These are phyloP conservation scores for Exserohilum rostratum DNA, from an alignment of 2,329 filamentous ascomycete species.

Conservation along the genomic window DNA sequence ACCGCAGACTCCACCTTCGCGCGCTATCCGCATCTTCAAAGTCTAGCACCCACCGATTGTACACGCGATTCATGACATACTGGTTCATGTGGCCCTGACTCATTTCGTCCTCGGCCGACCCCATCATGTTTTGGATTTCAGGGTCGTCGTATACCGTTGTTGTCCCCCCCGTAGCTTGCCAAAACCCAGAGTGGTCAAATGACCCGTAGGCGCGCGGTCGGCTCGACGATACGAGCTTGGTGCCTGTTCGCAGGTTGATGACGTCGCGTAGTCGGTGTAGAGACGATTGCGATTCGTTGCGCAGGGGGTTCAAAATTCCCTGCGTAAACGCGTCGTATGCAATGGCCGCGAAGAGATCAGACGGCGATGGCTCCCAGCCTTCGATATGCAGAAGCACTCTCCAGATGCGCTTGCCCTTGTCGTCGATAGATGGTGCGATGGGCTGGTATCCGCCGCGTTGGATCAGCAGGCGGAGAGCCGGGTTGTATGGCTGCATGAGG, in stretches of 20 bases:
- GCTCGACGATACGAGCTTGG: slow-evolving; percentile 22
- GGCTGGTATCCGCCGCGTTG: slow-evolving; percentile 42
- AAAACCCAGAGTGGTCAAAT: slow-evolving; percentile 1
- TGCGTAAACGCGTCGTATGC: slow-evolving; percentile 37
- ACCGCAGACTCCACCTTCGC: slow-evolving; percentile 57
- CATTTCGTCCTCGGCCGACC: slow-evolving; percentile 9
- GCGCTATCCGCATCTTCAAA: slow-evolving; percentile 63
- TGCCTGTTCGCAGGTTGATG: slow-evolving; percentile 30
- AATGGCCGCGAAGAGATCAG: slow-evolving; percentile 39
- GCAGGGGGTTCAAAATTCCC: slow-evolving; percentile 39
- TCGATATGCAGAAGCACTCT: slow-evolving; percentile 46
- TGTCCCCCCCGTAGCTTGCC: background rate
- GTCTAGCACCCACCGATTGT: slow-evolving; percentile 60
- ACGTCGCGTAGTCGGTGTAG: slow-evolving; percentile 39
- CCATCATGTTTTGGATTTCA: slow-evolving; percentile 21
- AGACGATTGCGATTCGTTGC: slow-evolving; percentile 25
- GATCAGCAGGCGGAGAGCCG: slow-evolving; percentile 47
- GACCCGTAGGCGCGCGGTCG: slow-evolving; percentile 30
- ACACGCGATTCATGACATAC: slow-evolving; percentile 45
- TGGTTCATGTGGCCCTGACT: slow-evolving; percentile 24
- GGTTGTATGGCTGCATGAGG: slow-evolving; percentile 48
- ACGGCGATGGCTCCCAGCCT: slow-evolving; percentile 40
- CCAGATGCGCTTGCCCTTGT: slow-evolving; percentile 26
- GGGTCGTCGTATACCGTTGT: slow-evolving; percentile 23
- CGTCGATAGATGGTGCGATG: slow-evolving; percentile 28